Evolutionary conservation across 2,329 filamentous ascomycete genomes (phyloP), one percentile per base, ranked within the genome.

Genomic region (Cladosporium sp.): DNA sequence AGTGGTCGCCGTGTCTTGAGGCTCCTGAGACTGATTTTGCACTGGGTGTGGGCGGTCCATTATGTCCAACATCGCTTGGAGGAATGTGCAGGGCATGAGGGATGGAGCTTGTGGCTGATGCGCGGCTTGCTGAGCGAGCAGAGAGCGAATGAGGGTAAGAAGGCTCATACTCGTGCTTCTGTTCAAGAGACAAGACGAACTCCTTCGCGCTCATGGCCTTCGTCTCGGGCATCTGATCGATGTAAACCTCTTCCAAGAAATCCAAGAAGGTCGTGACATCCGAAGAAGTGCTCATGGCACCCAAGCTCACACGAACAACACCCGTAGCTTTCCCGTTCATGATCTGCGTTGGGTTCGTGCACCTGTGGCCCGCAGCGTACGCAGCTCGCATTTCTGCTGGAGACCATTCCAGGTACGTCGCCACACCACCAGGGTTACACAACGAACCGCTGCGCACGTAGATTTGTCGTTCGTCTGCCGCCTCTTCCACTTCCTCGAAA

Each of bases 211-310:
- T 24, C 20, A 40, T 38, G 15, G 29, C 15, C 41, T 20, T 32
- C 15, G n/a, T 17, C 18, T 36, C 29, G 9, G 18, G 15, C 22
- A 38, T 20, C 15, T 40, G 42, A 34, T 62, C 52, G n/a, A 63
- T 52, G 49, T 68, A 69, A 1, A 57, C 57, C 7, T 64, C 61
- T 24, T 64, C 54, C 15, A 69, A 42, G 54, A 69, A 69, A 9
- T 56, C 43, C 9, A 93, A 56, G 47, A 97, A 87, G 5, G 70
- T 74, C 32, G 84, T 72, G 12, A 84, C 72, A 54, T 85, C 82
- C 3, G 69, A 64, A 17, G 72, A 62, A 2, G 78, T 83, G 54
- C 76, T 83, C 79, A 82, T 82, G 11, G 81, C 80, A 0, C 83
- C 82, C 2, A 85, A 68, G 52, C 79, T 83, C 5, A 76, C 78